Evolutionary conservation across 2,329 filamentous ascomycete species (phyloP).

Genomic region (Aspergillus piperis): DNA sequence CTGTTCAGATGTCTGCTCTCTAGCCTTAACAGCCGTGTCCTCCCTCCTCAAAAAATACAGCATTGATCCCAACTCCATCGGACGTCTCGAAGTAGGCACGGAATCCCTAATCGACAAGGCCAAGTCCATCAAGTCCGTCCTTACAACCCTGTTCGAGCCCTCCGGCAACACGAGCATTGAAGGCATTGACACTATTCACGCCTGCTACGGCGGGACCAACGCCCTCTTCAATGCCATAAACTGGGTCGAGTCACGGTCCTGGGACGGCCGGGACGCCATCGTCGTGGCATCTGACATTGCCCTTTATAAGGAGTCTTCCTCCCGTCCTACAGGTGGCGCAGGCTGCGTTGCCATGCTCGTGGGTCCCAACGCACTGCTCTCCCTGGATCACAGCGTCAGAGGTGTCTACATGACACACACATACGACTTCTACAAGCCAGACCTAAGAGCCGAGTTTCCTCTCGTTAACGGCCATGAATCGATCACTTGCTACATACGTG

Average conservation of each 20-base stretch:
- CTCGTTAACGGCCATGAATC: constrained; percentile 84
- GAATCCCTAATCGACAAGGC: constrained; percentile 87
- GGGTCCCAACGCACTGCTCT: constrained; percentile 74
- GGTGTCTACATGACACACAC: constrained; percentile 80
- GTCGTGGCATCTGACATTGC: constrained; percentile 82
- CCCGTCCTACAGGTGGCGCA: constrained; percentile 77
- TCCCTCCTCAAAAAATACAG: constrained; percentile 80
- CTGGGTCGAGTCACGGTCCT: constrained; percentile 84
- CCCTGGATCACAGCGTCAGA: constrained; percentile 74
- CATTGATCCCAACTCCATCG: constrained; percentile 74
- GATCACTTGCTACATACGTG: constrained; percentile 76
- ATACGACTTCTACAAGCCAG: constrained; percentile 90
- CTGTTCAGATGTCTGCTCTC: constrained; percentile 80
- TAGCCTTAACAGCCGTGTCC: constrained; percentile 75
- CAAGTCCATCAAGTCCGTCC: constrained; percentile 84
- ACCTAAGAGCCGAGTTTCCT: constrained; percentile 82
- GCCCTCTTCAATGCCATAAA: constrained; percentile 80
- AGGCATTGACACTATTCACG: constrained; percentile 80
- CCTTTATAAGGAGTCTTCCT: constrained; percentile 79
- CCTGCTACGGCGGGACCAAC: constrained; percentile 84
- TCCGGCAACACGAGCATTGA: constrained; percentile 77
- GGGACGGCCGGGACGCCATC: constrained; percentile 80
- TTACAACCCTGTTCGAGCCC: constrained; percentile 78
- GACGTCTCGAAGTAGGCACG: constrained; percentile 80
- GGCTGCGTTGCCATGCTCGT: constrained; percentile 78